These are phyloP conservation scores for Trichodelitschia bisporula DNA, from an alignment of 495 filamentous ascomycete genomes.

Conservation along the genomic window DNA sequence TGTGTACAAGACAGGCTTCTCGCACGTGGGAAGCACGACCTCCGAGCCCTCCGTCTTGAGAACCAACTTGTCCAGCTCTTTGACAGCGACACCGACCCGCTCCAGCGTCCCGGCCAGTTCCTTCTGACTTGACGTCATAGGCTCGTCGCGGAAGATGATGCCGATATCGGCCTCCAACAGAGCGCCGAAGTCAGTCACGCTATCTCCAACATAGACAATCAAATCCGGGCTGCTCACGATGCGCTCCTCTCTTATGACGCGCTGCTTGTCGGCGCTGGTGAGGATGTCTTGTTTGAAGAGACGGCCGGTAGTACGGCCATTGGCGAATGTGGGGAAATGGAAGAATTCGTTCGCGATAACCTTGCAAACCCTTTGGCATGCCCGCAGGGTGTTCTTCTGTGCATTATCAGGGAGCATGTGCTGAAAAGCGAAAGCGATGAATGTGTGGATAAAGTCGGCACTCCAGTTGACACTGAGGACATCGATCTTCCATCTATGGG, in stretches of 20 bases:
- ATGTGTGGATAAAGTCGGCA: slow-evolving; percentile 7
- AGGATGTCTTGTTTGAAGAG: slow-evolving; percentile 7
- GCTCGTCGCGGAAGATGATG: slow-evolving; percentile 13
- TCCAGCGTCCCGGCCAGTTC: slow-evolving; percentile 8
- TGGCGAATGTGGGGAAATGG: too few species aligned
- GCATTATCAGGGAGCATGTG: background rate
- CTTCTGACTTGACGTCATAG: slow-evolving; percentile 5
- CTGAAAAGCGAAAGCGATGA: slow-evolving; percentile 3
- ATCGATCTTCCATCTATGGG: background rate
- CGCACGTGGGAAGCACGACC: too few species aligned
- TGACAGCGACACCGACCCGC: slow-evolving; percentile 5
- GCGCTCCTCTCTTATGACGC: background rate
- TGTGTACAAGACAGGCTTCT: too few species aligned
- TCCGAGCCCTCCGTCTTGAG: too few species aligned
- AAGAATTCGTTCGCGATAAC: slow-evolving; percentile 13
- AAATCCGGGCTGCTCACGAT: background rate
- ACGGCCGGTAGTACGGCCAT: too few species aligned
- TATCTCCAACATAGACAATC: slow-evolving; percentile 15
- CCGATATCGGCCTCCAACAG: slow-evolving; percentile 12
- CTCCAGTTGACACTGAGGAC: slow-evolving; percentile 17
- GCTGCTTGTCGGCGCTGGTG: slow-evolving; percentile 13
- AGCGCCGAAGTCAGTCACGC: slow-evolving; percentile 14
- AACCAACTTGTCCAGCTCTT: too few species aligned
- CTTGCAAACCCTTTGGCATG: slow-evolving; percentile 1
- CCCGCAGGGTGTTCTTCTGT: background rate